Base-by-base conservation (phyloP, 306 rosid species). In the Inga leiocalycina region DNA sequence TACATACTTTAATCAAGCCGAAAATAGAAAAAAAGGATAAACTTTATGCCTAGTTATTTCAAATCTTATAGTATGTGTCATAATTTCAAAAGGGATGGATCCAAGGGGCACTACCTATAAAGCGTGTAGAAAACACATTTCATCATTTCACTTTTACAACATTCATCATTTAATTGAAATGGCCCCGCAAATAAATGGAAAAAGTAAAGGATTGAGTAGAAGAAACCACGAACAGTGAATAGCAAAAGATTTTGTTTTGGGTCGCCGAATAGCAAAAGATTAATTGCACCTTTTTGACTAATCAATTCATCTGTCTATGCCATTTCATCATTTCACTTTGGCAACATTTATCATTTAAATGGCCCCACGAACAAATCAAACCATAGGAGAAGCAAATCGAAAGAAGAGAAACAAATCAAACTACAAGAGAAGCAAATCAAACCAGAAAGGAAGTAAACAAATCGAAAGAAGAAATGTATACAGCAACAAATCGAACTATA, bases 141-240 rank as follows among this genome's bases (percentile, higher is more conserved):
- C 30, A 80, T 77, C 14, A 27, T 27, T 27, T 27, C 30, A 27
- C 30, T 27, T 1, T 27, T 27, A 1, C 30, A 27, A 27, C 30
- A 27, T 27, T 27, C 30, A 27, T 27, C 30, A 27, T 27, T 27
- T 27, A 27, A 27, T 27, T 67, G 37, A 44, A 57, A 32, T n/a
- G 43, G 67, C 7, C 66, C 57, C 41, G 22, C 69, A 2, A 20
- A 56, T 24, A 30, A 56, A 61, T 17, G 77, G 62, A 74, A 59
- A 80, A 44, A 19, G 37, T 27, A n/a, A 37, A 17, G 9, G 24
- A 24, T n/a, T 24, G 46, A 70, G 59, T 30, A 13, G 44, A 48
- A 69, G 79, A 74, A 75, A 74, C 72, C 43, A 41, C 9, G 11
- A 34, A 59, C n/a, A 74, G 30, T 51, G 79, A 49, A 56, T 56